These are phyloP conservation scores for Acacia acuminata DNA, from an alignment of 306 rosid species.

Conservation along the genomic window DNA sequence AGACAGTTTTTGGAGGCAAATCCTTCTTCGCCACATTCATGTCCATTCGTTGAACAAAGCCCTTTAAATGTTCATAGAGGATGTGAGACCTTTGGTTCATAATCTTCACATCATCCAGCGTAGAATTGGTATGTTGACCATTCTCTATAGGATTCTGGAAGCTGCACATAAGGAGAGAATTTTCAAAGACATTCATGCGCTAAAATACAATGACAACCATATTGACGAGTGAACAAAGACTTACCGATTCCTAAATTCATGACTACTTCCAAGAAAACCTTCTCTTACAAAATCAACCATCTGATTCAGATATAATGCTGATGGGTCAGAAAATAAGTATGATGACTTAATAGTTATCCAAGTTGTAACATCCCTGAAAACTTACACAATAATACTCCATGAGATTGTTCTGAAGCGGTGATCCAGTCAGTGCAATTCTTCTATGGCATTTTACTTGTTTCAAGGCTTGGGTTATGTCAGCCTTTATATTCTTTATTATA, in stretches of 20 bases:
- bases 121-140: slow-evolving; percentile 98
- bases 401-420: slow-evolving; percentile 98
- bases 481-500: slow-evolving; percentile 87
- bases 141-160: slow-evolving; percentile 97
- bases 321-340: slow-evolving; percentile 20
- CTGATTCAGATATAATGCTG: slow-evolving; percentile 50
- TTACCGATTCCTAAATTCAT: slow-evolving; percentile 96
- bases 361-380: slow-evolving; percentile 26
- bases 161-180: slow-evolving; percentile 52
- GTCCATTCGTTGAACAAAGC: slow-evolving; percentile 98
- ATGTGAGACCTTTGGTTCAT: slow-evolving; percentile 99
- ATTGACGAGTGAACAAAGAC: slow-evolving; percentile 40
- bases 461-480: slow-evolving; percentile 90
- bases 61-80: slow-evolving; percentile 86
- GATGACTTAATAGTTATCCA: slow-evolving; percentile 15
- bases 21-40: slow-evolving; percentile 94
- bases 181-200: slow-evolving; percentile 23
- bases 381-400: slow-evolving; percentile 99
- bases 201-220: slow-evolving; percentile 19
- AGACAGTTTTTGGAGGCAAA: slow-evolving; percentile 97
- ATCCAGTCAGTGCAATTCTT: slow-evolving; percentile 96
- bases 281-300: slow-evolving; percentile 99
- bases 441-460: slow-evolving; percentile 97
- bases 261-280: slow-evolving; percentile 99
- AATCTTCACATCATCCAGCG: slow-evolving; percentile 83